Percentiles rank a stretch among this genome's conserved stretches.
These are phyloP conservation scores for Mucor mucedo DNA, from an alignment of 371 early-diverging fungal species.

Conservation along the genomic window DNA sequence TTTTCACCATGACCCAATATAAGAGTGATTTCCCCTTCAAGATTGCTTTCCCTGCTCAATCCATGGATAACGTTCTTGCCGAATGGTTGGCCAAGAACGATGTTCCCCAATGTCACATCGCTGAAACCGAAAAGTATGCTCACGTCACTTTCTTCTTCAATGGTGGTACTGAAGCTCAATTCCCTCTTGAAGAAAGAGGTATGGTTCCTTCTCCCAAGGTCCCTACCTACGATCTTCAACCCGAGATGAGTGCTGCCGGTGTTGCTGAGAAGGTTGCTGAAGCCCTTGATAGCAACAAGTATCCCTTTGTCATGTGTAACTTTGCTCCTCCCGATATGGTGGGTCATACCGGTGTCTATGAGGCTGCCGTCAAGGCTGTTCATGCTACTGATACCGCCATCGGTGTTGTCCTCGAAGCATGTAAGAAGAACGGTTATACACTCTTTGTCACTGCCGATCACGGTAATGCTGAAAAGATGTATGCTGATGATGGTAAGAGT, in stretches of 20 bases:
- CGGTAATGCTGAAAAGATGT: constrained; percentile 99
- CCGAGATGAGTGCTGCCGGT: constrained; percentile 92
- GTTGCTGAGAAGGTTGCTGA: constrained; percentile 94
- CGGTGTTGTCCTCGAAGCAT: constrained; percentile 92
- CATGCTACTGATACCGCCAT: constrained; percentile 95
- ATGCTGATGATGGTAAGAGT: constrained; percentile 79
- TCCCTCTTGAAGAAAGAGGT: constrained; percentile 86
- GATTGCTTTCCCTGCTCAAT: constrained; percentile 93
- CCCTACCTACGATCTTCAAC: constrained; percentile 96
- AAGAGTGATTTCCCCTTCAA: constrained; percentile 93
- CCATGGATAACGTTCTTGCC: constrained; percentile 96
- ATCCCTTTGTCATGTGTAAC: constrained; percentile 98
- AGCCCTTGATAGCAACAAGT: constrained; percentile 75
- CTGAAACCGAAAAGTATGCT: constrained; percentile 99
- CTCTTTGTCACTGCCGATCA: constrained; percentile 99
- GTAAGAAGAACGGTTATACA: constrained; percentile 87
- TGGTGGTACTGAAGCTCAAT: constrained; percentile 96
- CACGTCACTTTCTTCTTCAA: constrained; percentile 99
- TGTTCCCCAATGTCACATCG: constrained; percentile 94
- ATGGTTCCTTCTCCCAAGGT: constrained; percentile 95
- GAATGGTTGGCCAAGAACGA: constrained; percentile 92
- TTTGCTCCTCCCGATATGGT: constrained; percentile 99
- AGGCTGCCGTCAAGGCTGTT: constrained; percentile 93
- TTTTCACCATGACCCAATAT: constrained; percentile 98
- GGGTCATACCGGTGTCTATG: constrained; percentile 98